These are phyloP conservation scores for Saccharum officinarum DNA, from an alignment of 176 grass and related monocot species.

Conservation along the genomic window DNA sequence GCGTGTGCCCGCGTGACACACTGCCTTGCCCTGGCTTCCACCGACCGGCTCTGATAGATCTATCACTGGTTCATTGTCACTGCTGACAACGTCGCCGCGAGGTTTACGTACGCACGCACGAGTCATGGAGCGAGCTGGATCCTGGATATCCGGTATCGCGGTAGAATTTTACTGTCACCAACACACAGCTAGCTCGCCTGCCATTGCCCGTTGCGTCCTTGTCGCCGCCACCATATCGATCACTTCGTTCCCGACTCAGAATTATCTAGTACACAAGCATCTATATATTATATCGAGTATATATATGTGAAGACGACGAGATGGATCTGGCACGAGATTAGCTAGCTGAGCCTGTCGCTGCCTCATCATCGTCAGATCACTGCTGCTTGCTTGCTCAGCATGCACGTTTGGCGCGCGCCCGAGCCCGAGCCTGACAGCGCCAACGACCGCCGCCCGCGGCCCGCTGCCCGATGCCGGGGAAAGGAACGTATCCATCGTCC, in stretches of 20 bases:
- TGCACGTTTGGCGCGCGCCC: background rate
- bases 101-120: background rate
- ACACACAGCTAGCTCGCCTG: background rate
- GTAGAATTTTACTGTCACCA: conserved; percentile 7
- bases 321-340: background rate
- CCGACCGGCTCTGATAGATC: background rate
- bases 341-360: too few relatives aligned
- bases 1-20: background rate
- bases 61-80: background rate
- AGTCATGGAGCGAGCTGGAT: background rate
- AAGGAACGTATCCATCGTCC: background rate
- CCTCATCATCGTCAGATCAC: background rate
- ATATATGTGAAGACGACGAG: background rate
- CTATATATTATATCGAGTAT: too few relatives aligned
- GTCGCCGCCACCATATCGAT: background rate
- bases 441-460: background rate
- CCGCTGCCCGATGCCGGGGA: background rate
- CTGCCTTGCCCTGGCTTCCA: background rate
- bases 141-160: background rate
- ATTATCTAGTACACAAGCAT: too few relatives aligned
- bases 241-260: background rate
- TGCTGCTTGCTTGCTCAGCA: background rate
- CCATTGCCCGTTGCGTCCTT: background rate
- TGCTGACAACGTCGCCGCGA: background rate
- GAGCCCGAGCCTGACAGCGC: background rate